Base-by-base conservation (phyloP, 2,329 filamentous ascomycete species). In the Drechslerella stenobrocha region DNA sequence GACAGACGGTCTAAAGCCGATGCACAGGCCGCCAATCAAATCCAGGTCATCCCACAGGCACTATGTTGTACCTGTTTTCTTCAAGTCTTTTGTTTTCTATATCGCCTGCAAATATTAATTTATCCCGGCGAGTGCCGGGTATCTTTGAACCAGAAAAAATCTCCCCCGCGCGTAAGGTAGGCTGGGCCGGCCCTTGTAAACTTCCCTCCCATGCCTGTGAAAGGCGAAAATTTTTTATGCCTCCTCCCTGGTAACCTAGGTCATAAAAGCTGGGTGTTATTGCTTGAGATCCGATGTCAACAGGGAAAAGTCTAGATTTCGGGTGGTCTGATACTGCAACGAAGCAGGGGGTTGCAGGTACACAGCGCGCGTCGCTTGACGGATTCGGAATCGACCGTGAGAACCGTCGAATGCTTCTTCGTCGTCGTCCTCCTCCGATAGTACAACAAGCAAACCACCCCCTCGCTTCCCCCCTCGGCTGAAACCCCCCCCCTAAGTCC, bases 41-140 rank as follows among this genome's bases (percentile, higher is more conserved):
- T 42, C n/a, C n/a, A n/a, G n/a, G n/a, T 32, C 13, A 6, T 32
- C 7, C 37, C n/a, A 42, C 37, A 42, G 9, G 3, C 37, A 13
- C 34, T 37, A 26, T 22, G 23, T 28, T 40, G 40, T n/a, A 23
- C 13, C 30, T 57, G 52, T 58, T 37, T 65, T 65, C 40, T 44
- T 37, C 34, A 40, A 26, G 5, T 24, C 23, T 22, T 35, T 28
- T 22, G 1, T 22, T 24, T 37, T 48, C 28, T 22, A 28, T 34
- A 32, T 9, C 11, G 24, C 18, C n/a, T 18, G 24, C 22, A 3
- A n/a, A n/a, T n/a, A n/a, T n/a, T n/a, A n/a, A n/a, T n/a, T n/a
- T n/a, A n/a, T n/a, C n/a, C 58, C 61, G 61, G 61, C 53, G 61
- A 53, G 47, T 35, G 58, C 61, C 61, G 53, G 45, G 35, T 35